Percentiles rank a stretch among this genome's conserved stretches.
phyloP scores from a whole-genome alignment of 2,329 filamentous ascomycete species.

The Aspergillus sp. region DNA sequence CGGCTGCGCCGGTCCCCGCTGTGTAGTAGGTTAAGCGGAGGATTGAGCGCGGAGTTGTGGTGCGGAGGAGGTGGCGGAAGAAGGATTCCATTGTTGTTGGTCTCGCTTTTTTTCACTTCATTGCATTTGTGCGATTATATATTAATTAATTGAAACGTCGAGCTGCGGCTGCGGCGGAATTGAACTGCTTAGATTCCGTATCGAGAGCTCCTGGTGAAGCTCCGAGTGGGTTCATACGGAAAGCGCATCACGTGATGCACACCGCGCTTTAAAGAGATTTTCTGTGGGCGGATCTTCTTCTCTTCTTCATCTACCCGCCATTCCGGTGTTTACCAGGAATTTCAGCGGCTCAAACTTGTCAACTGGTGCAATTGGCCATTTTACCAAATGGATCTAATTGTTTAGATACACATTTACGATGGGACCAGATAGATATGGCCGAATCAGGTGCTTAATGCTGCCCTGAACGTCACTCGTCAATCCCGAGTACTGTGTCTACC shows the following conservation, averaged over 20 bases:
- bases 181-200: not conserved
- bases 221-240: slow-evolving; percentile 1
- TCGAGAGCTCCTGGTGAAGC: slow-evolving; percentile 1
- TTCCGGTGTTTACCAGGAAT: not conserved
- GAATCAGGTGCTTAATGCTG: slow-evolving; percentile 12
- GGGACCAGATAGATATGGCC: not conserved
- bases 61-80: slow-evolving; percentile 27
- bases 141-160: not conserved
- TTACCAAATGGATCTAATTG: not conserved
- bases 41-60: slow-evolving; percentile 10
- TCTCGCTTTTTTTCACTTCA: not conserved
- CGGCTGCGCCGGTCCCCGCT: slow-evolving; percentile 36
- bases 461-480: not conserved
- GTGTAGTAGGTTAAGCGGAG: slow-evolving; percentile 24
- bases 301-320: not conserved
- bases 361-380: not conserved
- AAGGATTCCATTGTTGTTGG: slow-evolving; percentile 27
- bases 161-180: too few relatives aligned
- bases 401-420: not conserved
- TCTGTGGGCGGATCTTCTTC: not conserved
- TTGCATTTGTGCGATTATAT: too few relatives aligned
- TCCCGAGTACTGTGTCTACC: not conserved
- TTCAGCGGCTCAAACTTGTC: not conserved
- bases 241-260: not conserved
- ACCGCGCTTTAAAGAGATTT: not conserved